Conservation (phyloP, 495 filamentous ascomycete genomes). For the Hypomontagnella monticulosa region DNA sequence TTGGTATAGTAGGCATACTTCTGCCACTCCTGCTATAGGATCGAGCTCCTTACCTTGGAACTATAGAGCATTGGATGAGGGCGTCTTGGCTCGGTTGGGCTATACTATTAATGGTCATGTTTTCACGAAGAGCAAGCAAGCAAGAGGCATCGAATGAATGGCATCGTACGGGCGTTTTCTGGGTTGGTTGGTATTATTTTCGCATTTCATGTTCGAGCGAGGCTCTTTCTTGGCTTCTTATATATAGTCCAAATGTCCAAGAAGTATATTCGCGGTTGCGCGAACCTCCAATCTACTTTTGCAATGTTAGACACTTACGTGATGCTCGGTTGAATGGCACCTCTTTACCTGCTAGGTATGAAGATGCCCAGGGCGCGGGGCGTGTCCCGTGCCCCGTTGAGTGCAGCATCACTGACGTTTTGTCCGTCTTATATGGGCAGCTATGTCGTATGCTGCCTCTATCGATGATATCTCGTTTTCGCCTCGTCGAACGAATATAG, state of each 20-base stretch:
- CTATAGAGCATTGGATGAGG: slow-evolving; percentile 13
- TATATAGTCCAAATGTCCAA: slow-evolving; percentile 13
- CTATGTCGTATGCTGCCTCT: neutral
- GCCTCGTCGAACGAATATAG: neutral
- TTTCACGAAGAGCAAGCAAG: slow-evolving; percentile 18
- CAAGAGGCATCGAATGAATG: slow-evolving; percentile 12
- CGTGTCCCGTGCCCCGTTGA: neutral
- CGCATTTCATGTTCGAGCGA: slow-evolving; percentile 16
- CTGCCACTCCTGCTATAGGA: slow-evolving; percentile 12
- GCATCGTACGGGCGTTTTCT: slow-evolving; percentile 37
- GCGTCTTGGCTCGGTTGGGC: slow-evolving; percentile 17
- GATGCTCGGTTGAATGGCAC: neutral
- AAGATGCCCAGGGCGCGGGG: neutral
- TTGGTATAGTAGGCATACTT: slow-evolving; percentile 18
- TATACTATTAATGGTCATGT: slow-evolving; percentile 4
- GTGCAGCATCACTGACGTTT: neutral
- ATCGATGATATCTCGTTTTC: neutral
- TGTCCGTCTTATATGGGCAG: neutral
- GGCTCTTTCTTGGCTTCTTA: neutral
- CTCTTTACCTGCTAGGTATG: slow-evolving; percentile 12
- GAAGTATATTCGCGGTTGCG: slow-evolving; percentile 5
- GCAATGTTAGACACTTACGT: neutral
- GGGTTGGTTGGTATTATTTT: slow-evolving; percentile 22
- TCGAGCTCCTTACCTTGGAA: neutral
- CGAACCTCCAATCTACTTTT: slow-evolving; percentile 5